A percentile compares a stretch with the other conserved stretches of the same genome.
phyloP scores from a whole-genome alignment of 1,139 yeast species.

The Yamadazyma atmosphaerica region DNA sequence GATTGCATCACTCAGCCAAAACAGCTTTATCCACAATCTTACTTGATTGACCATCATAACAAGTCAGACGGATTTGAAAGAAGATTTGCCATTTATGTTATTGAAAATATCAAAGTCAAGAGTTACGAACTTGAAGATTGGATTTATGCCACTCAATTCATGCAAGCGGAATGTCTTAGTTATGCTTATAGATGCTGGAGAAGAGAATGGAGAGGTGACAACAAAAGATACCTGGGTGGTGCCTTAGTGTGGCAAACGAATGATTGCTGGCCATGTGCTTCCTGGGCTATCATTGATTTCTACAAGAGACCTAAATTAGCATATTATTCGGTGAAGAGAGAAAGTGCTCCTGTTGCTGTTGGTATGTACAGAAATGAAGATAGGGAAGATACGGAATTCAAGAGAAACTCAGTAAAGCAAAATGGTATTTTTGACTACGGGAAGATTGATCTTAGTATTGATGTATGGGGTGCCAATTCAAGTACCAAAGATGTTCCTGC shows the following conservation, averaged over 20 bases:
- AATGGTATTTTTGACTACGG: conserved; percentile 22
- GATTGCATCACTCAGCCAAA: conserved; percentile 26
- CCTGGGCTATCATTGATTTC: conserved; percentile 46
- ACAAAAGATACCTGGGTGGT: conserved; percentile 35
- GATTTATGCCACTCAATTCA: conserved; percentile 47
- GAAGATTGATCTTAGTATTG: conserved; percentile 20
- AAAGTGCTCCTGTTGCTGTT: conserved; percentile 27
- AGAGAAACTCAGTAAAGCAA: background rate
- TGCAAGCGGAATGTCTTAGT: conserved; percentile 47
- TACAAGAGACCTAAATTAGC: conserved; percentile 39
- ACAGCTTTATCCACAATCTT: conserved; percentile 35
- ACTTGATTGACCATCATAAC: conserved; percentile 35
- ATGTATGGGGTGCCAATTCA: conserved; percentile 40
- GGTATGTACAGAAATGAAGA: conserved; percentile 30
- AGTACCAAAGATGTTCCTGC: conserved; percentile 17
- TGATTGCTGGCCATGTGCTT: conserved; percentile 50
- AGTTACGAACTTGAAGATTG: conserved; percentile 32
- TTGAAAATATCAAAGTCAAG: conserved; percentile 35
- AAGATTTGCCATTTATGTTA: conserved; percentile 40
- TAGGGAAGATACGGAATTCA: conserved; percentile 1
- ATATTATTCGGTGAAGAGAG: conserved; percentile 44
- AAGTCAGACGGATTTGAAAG: conserved; percentile 45
- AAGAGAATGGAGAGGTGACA: conserved; percentile 38
- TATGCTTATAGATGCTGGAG: conserved; percentile 46
- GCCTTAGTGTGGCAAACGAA: conserved; percentile 49